Evolutionary conservation across 495 filamentous ascomycete genomes (phyloP).

Genomic region (Penicillium coprophilum): DNA sequence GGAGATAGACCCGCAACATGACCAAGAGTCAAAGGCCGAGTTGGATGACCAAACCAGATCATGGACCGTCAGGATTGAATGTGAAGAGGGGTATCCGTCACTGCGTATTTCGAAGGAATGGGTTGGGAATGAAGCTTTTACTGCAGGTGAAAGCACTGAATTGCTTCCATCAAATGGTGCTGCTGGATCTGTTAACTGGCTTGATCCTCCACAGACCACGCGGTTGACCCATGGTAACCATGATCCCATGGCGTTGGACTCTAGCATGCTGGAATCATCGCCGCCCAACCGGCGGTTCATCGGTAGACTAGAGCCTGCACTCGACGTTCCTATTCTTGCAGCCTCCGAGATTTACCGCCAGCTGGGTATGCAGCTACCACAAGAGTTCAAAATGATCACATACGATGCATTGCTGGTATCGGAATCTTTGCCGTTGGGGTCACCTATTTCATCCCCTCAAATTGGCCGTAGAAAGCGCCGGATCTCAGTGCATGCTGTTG

Average conservation of each 20-base stretch:
- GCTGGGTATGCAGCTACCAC: constrained; percentile 55
- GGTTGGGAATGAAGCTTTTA: constrained; percentile 38
- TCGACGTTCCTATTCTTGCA: constrained; percentile 67
- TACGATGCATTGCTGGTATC: constrained; percentile 70
- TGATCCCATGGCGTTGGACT: constrained; percentile 49
- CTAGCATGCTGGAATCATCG: constrained; percentile 42
- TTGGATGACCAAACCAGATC: constrained; percentile 25
- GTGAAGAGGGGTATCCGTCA: constrained; percentile 50
- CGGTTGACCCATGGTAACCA: constrained; percentile 36
- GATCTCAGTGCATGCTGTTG: constrained; percentile 35
- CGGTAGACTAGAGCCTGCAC: constrained; percentile 78
- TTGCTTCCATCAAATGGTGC: constrained; percentile 22
- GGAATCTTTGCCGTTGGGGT: constrained; percentile 28
- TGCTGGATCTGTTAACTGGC: constrained; percentile 40
- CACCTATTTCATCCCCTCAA: constrained; percentile 27
- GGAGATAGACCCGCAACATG: constrained; percentile 36
- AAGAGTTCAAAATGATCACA: constrained; percentile 55
- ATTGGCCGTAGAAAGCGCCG: constrained; percentile 33
- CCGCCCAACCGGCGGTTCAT: constrained; percentile 78
- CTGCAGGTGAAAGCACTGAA: constrained; percentile 26
- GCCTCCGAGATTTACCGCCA: constrained; percentile 67
- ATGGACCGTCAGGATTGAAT: constrained; percentile 46
- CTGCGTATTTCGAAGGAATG: constrained; percentile 50
- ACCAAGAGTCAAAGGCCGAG: constrained; percentile 18
- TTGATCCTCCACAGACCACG: constrained; percentile 53